phyloP scores from a whole-genome alignment of 495 filamentous ascomycete species.

The Penicillium subrubescens region DNA sequence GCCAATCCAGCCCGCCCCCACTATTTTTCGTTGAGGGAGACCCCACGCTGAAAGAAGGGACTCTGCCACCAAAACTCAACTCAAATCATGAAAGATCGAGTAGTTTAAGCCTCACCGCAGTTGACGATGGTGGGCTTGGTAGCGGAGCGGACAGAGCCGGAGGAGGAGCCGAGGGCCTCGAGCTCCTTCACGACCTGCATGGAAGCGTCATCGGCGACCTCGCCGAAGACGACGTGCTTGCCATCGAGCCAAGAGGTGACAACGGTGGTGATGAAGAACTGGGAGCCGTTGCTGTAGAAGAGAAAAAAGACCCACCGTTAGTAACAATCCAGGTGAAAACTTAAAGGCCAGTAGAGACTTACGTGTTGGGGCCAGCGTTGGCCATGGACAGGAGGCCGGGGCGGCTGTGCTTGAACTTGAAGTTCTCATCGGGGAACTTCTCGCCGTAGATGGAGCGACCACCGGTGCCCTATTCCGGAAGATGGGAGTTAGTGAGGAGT shows the following conservation, averaged over 20 bases:
- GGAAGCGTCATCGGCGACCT: conserved; percentile 73
- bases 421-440: conserved; percentile 98
- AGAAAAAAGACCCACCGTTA: not conserved
- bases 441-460: conserved; percentile 96
- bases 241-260: conserved; percentile 88
- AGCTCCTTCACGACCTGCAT: conserved; percentile 68
- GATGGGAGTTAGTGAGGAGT: not conserved
- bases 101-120: conserved; percentile 56
- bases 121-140: conserved; percentile 70
- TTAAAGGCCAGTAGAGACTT: conserved; percentile 31
- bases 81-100: conserved; percentile 14
- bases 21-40: conserved; percentile 1
- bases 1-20: conserved; percentile 9
- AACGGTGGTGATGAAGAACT: conserved; percentile 98
- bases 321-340: conserved; percentile 3
- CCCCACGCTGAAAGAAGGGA: conserved; percentile 24
- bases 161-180: conserved; percentile 67
- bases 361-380: conserved; percentile 89
- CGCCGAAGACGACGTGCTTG: conserved; percentile 98
- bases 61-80: conserved; percentile 13
- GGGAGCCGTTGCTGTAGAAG: conserved; percentile 80
- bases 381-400: conserved; percentile 96
- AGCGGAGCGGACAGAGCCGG: conserved; percentile 61
- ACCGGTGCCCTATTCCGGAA: conserved; percentile 66
- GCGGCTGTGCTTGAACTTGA: conserved; percentile 76